Percentiles rank a stretch among this genome's conserved stretches.
phyloP scores from a whole-genome alignment of 208 protist species.

The Porcisia deanei region DNA sequence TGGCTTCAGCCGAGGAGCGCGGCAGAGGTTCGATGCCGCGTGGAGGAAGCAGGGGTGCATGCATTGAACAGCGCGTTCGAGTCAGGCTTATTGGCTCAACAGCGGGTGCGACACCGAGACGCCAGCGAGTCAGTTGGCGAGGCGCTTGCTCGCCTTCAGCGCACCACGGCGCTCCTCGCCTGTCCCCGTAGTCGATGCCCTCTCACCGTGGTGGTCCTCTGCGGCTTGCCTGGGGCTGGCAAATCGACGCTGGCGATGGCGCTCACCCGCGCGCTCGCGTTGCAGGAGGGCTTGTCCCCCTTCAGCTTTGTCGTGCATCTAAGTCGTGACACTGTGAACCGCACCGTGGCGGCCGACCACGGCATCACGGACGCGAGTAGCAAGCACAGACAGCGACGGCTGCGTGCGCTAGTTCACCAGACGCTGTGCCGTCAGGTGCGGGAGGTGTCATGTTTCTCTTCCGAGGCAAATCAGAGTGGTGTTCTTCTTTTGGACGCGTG shows the following conservation, averaged over 20 bases:
- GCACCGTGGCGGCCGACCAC: slow-evolving; percentile 30
- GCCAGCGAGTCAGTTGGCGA: slow-evolving; percentile 33
- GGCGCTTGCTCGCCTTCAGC: slow-evolving; percentile 45
- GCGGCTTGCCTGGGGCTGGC: slow-evolving; percentile 67
- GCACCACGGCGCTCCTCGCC: slow-evolving; percentile 30
- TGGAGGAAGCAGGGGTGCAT: slow-evolving; percentile 37
- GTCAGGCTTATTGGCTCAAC: slow-evolving; percentile 19
- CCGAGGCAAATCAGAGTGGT: slow-evolving; percentile 14
- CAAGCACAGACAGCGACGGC: slow-evolving; percentile 72
- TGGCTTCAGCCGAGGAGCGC: slow-evolving; percentile 38
- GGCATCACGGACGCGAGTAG: slow-evolving; percentile 48
- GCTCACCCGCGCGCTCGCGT: slow-evolving; percentile 16
- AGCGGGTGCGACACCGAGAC: slow-evolving; percentile 40
- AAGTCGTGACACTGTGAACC: slow-evolving; percentile 55
- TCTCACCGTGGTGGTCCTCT: slow-evolving; percentile 63
- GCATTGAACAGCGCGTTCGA: slow-evolving; percentile 49
- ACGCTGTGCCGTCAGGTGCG: slow-evolving; percentile 21
- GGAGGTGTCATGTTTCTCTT: slow-evolving; percentile 26
- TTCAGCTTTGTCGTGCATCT: slow-evolving; percentile 57
- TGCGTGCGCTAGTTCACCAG: slow-evolving; percentile 48
- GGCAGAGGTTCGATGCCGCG: slow-evolving; percentile 5
- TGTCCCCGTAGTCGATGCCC: slow-evolving; percentile 20
- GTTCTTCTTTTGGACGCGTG: slow-evolving; percentile 85
- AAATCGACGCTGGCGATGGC: slow-evolving; percentile 59
- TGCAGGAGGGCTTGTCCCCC: slow-evolving; percentile 10